Conservation (phyloP, 2,329 filamentous ascomycete genomes). For the Bertia moriformis region DNA sequence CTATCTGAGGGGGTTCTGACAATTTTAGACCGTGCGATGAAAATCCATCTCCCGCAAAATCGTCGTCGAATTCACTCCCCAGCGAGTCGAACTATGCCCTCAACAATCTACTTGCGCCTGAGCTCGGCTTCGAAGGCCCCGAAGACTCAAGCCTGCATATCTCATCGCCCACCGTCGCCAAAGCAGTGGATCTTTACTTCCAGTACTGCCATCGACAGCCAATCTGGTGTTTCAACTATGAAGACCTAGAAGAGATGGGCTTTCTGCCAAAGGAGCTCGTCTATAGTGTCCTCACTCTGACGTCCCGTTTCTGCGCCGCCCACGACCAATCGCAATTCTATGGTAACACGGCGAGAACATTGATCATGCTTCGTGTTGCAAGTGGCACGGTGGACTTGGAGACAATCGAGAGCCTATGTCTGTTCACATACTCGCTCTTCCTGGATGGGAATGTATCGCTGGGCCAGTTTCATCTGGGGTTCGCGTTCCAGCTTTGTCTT, state of each 20-base stretch:
- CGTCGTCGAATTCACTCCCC: background rate
- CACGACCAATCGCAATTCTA: conserved; percentile 17
- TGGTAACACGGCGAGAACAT: conserved; percentile 20
- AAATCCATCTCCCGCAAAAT: background rate
- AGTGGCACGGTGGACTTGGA: conserved; percentile 31
- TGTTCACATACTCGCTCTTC: conserved; percentile 32
- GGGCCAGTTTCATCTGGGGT: conserved; percentile 32
- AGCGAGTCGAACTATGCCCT: background rate
- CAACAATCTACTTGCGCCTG: background rate
- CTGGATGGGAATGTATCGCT: conserved; percentile 30
- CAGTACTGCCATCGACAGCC: conserved; percentile 26
- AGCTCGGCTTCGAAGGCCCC: conserved; percentile 6
- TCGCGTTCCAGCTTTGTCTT: conserved; percentile 32
- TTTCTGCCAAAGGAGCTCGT: conserved; percentile 22
- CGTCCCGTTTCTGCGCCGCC: conserved; percentile 18
- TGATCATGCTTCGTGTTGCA: conserved; percentile 31
- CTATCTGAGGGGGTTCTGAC: conserved; percentile 16
- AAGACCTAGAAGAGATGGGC: conserved; percentile 19
- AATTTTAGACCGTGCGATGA: background rate
- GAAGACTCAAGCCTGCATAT: conserved; percentile 11
- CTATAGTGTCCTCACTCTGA: conserved; percentile 23
- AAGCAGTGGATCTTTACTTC: conserved; percentile 20
- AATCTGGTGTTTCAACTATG: conserved; percentile 28
- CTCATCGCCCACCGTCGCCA: conserved; percentile 4
- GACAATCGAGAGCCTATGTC: conserved; percentile 33